Evolutionary conservation across 176 grass and related monocot genomes (phyloP), one percentile per base, ranked within the genome.

Genomic region (Oryza meyeriana): DNA sequence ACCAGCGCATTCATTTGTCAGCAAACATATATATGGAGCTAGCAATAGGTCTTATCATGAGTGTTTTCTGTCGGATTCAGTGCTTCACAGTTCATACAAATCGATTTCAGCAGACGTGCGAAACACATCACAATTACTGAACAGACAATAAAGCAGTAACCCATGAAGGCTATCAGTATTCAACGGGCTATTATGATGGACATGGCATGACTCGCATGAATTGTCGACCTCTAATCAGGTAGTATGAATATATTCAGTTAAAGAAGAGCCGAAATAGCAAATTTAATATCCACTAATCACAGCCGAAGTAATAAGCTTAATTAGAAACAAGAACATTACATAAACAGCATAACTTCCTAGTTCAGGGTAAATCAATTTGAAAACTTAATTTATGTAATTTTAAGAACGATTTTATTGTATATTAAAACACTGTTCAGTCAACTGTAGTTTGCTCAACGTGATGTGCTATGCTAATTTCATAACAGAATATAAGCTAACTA

Each of bases 61-160:
- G 48, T 57, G 72, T 57, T 52, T 52, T 75, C n/a, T 57, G 72
- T 75, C 72, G 18, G 72, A 55, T 35, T 35, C 47, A n/a, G 72
- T 57, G 72, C 72, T 57, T 75, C 72, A 10, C 24, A 71, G 39
- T 71, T 45, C 69, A 44, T 25, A 27, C 69, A 28, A 31, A 52
- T 74, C 17, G 47, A 32, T 75, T 35, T 50, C 47, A 74, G 18
- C 10, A 32, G 6, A 71, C 11, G 20, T 34, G 22, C 6, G n/a
- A 41, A 41, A n/a, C 36, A 17, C 72, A 35, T 0, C 12, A 14
- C 67, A 40, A 39, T 70, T 42, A 16, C 22, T 41, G 36, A 70
- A 40, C 66, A 69, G 20, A 39, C 34, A 39, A 25, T 22, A 39
- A 24, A 39, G 34, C 22, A 41, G 4, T 58, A 58, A 14, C 3